Evolutionary conservation across 495 filamentous ascomycete genomes (phyloP), one percentile per base, ranked within the genome.

Genomic region (Penicillium ochrochloron): DNA sequence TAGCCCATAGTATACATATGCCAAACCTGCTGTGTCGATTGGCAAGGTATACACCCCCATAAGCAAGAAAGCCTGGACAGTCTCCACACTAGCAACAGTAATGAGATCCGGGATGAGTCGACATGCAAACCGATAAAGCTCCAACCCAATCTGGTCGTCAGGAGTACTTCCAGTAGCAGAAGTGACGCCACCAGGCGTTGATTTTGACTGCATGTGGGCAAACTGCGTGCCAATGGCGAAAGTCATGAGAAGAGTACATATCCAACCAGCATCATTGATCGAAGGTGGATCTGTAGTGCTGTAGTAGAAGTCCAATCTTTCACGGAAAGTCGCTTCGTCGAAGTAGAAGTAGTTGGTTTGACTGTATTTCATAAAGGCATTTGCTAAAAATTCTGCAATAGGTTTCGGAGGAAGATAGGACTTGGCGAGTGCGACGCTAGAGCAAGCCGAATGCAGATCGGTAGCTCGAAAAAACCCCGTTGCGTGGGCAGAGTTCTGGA

Each of bases 241-340:
- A 14, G 61, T 64, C 67, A 70, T 70, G 48, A 69, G 63, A 52
- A 69, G 66, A 23, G 66, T 69, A 17, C 66, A 69, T 39, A 69
- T 58, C 66, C 66, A 69, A 21, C 66, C 66, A 1, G 63, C 56
- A 35, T 69, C 66, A 52, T 69, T 46, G 34, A 69, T 69, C 1
- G 41, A 50, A 2, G 65, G 55, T 15, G 48, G 19, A 1, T 11
- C 6, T 14, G 44, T 23, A 48, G 7, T 48, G 44, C 44, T 25
- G 44, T 48, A 48, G 21, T 48, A 48, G 12, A 48, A 48, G 44
- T 48, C 10, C 10, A 48, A 14, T 25, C 25, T 48, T 48, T 48
- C 19, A 3, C 44, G 44, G 5, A 48, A 48, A 4, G 44, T 48
- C 9, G 44, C 19, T 12, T 48, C 44, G 21, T 48, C 21, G 19